Conservation (phyloP, 169 alveolate genomes). For the Plasmodium cynomolgi region DNA sequence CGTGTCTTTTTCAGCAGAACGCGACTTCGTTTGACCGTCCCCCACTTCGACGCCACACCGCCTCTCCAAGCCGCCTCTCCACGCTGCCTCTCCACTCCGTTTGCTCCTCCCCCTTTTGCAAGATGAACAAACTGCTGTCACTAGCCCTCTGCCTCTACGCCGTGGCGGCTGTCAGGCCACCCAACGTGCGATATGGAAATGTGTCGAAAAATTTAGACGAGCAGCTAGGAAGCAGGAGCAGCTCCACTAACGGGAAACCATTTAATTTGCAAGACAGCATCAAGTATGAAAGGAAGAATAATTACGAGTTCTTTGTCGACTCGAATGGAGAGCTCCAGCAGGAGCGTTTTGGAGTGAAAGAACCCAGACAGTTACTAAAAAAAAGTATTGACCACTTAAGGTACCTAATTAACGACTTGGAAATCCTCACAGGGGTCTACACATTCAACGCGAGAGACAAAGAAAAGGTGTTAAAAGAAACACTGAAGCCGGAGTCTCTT, state of each 20-base stretch:
- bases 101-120: neutral
- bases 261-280: constrained; percentile 39
- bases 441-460: constrained; percentile 22
- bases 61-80: neutral
- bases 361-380: constrained; percentile 59
- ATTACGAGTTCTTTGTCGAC: constrained; percentile 41
- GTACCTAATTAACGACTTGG: constrained; percentile 59
- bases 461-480: constrained; percentile 66
- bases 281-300: constrained; percentile 49
- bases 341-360: constrained; percentile 25
- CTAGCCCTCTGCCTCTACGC: constrained; percentile 19
- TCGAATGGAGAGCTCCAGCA: constrained; percentile 36
- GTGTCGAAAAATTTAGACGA: neutral
- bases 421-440: constrained; percentile 34
- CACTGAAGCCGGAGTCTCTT: constrained; percentile 47
- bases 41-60: neutral
- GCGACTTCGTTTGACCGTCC: neutral
- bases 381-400: constrained; percentile 16
- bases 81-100: neutral
- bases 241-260: constrained; percentile 6
- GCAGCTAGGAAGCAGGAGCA: neutral
- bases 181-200: neutral
- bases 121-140: constrained; percentile 17
- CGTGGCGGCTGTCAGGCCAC: constrained; percentile 25
- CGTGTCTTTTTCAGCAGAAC: neutral